Evolutionary conservation across 2,329 filamentous ascomycete genomes (phyloP), one percentile per base, ranked within the genome.

Genomic region (Fragosphaeria purpurea): DNA sequence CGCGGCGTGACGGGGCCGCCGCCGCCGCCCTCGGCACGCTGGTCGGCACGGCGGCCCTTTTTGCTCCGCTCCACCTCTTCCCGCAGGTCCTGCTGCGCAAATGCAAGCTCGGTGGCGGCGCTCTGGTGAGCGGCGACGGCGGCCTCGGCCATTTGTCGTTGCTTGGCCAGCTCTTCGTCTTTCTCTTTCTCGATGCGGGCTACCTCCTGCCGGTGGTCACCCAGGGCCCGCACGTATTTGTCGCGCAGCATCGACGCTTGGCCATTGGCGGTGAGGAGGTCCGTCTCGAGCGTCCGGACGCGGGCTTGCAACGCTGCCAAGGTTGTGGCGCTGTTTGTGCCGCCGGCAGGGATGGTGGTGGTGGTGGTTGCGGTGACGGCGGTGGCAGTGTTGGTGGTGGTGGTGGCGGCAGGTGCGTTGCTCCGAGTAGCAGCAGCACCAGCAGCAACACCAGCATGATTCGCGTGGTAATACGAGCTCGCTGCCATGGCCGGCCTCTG

Each of bases 181-280:
- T 82, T 80, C 54, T 77, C 66, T 56, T 82, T 82, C 58, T 79
- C 80, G 50, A 87, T 68, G 6, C 75, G 72, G 22, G 73, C 67
- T 31, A 90, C 64, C 58, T 83, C 76, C 31, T 75, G 73, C 46
- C 86, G 80, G 59, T 84, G 79, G 44, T 82, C 76, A 47, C 79
- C 77, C 12, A 73, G 70, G 0, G 74, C 69, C 58, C 80, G 83
- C 46, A 83, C 77, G 41, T 80, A 74, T 53, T 86, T 87, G 53
- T 78, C 77, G 37, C 87, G 79, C n/a, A 90, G 73, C 53, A 90
- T 88, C 47, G 84, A 76, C 33, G 82, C 81, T 62, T 90, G 86
- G 46, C 87, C 87, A 13, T 78, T 71, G 58, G 86, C 85, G 3
- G 76, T 74, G 49, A 72, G 73, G 12, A 84, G 72, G 46, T 81